phyloP scores from a whole-genome alignment of 345 rosid genomes.

The Trapa incisa region DNA sequence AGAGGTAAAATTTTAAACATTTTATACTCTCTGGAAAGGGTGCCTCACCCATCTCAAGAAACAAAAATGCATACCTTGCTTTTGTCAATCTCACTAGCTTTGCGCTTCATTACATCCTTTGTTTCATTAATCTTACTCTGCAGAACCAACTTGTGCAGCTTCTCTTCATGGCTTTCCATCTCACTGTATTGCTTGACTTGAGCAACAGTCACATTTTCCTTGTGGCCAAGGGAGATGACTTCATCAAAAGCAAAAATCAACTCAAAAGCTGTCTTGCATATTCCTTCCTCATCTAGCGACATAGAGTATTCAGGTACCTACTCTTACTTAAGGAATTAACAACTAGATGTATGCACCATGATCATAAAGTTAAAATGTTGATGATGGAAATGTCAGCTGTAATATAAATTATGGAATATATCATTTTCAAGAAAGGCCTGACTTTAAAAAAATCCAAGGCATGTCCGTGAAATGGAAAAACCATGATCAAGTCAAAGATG shows the following conservation, averaged over 20 bases:
- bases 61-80: constrained; percentile 55
- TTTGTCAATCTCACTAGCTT: constrained; percentile 97
- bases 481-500: not conserved
- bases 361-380: not conserved
- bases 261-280: constrained; percentile 75
- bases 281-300: constrained; percentile 92
- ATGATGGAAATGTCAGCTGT: not conserved
- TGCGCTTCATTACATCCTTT: constrained; percentile 93
- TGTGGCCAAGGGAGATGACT: constrained; percentile 98
- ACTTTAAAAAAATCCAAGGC: not conserved
- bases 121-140: constrained; percentile 99
- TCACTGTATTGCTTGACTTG: constrained; percentile 98
- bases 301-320: constrained; percentile 90
- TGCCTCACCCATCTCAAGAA: not conserved
- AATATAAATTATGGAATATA: not conserved
- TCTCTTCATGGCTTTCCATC: constrained; percentile 99
- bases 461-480: not conserved
- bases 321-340: constrained; percentile 33
- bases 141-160: constrained; percentile 86
- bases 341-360: not conserved
- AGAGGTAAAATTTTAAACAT: not conserved
- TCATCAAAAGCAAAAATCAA: constrained; percentile 95
- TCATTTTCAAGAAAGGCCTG: no score
- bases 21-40: not conserved
- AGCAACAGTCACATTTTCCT: constrained; percentile 90